Percentiles rank a stretch among this genome's conserved stretches.
These are phyloP conservation scores for Talaromyces sp. DNA, from an alignment of 2,329 filamentous ascomycete species.

Conservation along the genomic window DNA sequence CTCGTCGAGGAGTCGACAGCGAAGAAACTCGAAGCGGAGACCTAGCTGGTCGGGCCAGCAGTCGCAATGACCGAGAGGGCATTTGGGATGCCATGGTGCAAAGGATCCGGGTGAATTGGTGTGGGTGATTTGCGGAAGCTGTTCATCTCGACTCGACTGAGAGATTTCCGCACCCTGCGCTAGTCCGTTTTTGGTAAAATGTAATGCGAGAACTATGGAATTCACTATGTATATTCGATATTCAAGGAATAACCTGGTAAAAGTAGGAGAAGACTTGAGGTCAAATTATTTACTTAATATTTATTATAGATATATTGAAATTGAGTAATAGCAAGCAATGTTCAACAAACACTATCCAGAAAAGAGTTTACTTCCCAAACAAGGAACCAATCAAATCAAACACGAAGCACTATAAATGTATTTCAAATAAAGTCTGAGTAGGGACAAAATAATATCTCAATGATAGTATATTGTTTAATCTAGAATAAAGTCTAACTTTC, in stretches of 20 bases:
- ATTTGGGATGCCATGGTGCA: conserved; percentile 44
- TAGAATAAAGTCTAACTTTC: not conserved
- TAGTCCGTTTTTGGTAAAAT: not conserved
- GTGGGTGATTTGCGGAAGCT: not conserved
- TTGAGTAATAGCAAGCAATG: not conserved
- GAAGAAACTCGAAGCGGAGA: conserved; percentile 9
- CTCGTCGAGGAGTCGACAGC: conserved; percentile 17
- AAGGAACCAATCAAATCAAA: not conserved
- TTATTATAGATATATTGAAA: not conserved
- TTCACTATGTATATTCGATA: not conserved
- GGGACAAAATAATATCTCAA: not conserved
- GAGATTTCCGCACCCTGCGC: not conserved
- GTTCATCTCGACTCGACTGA: not conserved
- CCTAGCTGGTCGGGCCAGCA: conserved; percentile 26
- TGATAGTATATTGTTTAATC: not conserved
- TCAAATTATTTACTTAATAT: not conserved
- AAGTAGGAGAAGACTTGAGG: not conserved
- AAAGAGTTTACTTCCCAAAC: not conserved
- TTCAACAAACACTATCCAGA: not conserved
- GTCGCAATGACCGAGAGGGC: conserved; percentile 36
- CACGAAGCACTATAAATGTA: not conserved
- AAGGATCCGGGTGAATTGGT: not conserved
- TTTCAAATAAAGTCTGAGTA: not conserved
- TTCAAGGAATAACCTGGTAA: not conserved
- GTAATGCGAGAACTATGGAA: not conserved